Evolutionary conservation across 306 rosid genomes (phyloP).

Genomic region (Inga leiocalycina): DNA sequence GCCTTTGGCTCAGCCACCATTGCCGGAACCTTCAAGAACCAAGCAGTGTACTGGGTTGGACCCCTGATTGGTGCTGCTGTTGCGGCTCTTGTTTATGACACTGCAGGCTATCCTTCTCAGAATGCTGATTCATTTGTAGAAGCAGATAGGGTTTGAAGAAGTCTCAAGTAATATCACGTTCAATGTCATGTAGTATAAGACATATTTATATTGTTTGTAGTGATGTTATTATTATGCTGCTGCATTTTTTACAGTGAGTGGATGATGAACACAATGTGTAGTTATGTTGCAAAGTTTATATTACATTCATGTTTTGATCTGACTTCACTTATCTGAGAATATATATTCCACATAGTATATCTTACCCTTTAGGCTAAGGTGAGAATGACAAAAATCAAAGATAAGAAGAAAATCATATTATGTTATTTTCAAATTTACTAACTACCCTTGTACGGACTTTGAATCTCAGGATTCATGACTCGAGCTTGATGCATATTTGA

Average conservation of each 20-base stretch:
- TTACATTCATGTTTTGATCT: background rate
- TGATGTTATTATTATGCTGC: background rate
- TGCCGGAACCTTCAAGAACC: slow-evolving; percentile 78
- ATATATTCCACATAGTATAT: background rate
- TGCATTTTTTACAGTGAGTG: background rate
- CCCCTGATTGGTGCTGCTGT: slow-evolving; percentile 80
- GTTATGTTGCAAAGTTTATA: background rate
- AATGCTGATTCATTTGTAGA: slow-evolving; percentile 35
- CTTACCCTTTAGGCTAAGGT: background rate
- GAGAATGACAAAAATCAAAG: background rate
- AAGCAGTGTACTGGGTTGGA: slow-evolving; percentile 94
- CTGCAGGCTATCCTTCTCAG: slow-evolving; percentile 52
- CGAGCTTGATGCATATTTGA: background rate
- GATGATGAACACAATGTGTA: background rate
- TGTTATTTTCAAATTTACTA: background rate
- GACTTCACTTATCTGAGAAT: background rate
- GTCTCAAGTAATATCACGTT: background rate
- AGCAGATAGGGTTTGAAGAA: slow-evolving; percentile 43
- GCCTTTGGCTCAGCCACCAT: slow-evolving; percentile 80
- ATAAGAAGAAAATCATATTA: background rate
- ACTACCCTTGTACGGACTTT: background rate
- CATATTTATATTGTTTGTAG: background rate
- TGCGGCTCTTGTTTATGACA: slow-evolving; percentile 78
- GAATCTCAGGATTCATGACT: background rate
- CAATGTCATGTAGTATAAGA: background rate